phyloP scores from a whole-genome alignment of 2,329 filamentous ascomycete genomes.

The Pestalotiopsis sp. region DNA sequence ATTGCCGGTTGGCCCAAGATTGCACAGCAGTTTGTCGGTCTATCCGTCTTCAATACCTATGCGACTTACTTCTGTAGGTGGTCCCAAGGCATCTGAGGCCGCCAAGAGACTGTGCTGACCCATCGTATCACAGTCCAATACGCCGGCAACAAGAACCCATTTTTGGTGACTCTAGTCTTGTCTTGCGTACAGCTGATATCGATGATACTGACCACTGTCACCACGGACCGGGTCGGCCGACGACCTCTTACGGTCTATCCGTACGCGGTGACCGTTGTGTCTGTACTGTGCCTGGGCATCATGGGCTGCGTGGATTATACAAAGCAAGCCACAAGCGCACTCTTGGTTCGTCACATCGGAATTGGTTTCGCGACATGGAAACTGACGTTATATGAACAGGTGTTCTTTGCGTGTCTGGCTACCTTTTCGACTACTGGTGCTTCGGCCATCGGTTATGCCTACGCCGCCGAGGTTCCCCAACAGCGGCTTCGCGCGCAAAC shows the following conservation, averaged over 20 bases:
- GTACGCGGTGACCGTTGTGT: slow-evolving; percentile 6
- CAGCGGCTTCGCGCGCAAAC: slow-evolving; percentile 9
- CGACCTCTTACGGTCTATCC: slow-evolving; percentile 10
- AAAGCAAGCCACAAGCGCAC: not conserved
- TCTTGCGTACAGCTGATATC: slow-evolving; percentile 11
- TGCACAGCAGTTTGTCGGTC: slow-evolving; percentile 7
- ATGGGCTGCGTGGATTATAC: slow-evolving; percentile 10
- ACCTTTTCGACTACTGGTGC: slow-evolving; percentile 10
- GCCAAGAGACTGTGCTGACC: not conserved
- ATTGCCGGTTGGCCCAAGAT: slow-evolving; percentile 8
- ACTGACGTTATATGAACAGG: not conserved
- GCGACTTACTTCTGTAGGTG: slow-evolving; percentile 11
- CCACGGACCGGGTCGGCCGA: slow-evolving; percentile 1
- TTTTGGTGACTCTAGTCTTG: slow-evolving; percentile 5
- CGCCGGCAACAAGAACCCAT: slow-evolving; percentile 8
- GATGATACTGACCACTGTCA: slow-evolving; percentile 3
- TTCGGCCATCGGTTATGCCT: slow-evolving; percentile 11
- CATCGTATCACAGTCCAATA: not conserved
- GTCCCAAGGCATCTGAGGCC: too few relatives aligned
- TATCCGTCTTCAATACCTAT: slow-evolving; percentile 8
- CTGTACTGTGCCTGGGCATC: slow-evolving; percentile 11
- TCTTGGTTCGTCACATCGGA: not conserved
- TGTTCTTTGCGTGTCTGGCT: slow-evolving; percentile 9
- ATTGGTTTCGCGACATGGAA: not conserved
- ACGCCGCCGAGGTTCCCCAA: slow-evolving; percentile 4